phyloP scores from a whole-genome alignment of 331 rosid species.

The Pyracantha coccinea region DNA sequence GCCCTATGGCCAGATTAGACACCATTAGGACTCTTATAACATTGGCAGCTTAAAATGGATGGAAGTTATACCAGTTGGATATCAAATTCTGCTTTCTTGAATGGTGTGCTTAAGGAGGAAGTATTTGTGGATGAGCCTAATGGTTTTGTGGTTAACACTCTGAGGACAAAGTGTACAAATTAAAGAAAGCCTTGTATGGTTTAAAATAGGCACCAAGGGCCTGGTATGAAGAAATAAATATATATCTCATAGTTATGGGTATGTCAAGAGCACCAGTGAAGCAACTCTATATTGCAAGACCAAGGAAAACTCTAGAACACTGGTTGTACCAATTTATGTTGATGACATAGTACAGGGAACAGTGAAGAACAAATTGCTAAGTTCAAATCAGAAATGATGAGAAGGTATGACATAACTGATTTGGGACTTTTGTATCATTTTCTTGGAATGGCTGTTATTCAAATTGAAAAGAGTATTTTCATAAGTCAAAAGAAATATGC shows the following conservation, averaged over 20 bases:
- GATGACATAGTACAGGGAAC: neutral
- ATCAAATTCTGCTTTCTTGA: too few relatives aligned
- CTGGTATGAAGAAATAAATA: neutral
- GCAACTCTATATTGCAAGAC: neutral
- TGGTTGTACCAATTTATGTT: neutral
- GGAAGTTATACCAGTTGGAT: neutral
- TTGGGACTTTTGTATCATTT: neutral
- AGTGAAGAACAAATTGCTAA: neutral
- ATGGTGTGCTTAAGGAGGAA: neutral
- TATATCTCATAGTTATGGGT: neutral
- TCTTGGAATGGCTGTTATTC: neutral
- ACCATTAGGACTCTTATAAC: neutral
- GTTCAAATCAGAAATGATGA: neutral
- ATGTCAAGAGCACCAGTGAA: neutral
- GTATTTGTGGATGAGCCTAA: neutral
- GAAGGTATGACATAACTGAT: too few relatives aligned
- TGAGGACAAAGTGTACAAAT: neutral
- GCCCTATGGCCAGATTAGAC: neutral
- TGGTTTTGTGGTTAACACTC: neutral
- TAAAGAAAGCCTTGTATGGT: neutral
- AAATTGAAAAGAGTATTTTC: too few relatives aligned
- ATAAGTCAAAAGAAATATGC: neutral
- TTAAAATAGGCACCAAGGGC: neutral
- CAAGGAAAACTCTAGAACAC: neutral
- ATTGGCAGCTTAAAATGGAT: neutral